These are phyloP conservation scores for Kandelia obovata DNA, from an alignment of 345 rosid species.

Conservation along the genomic window DNA sequence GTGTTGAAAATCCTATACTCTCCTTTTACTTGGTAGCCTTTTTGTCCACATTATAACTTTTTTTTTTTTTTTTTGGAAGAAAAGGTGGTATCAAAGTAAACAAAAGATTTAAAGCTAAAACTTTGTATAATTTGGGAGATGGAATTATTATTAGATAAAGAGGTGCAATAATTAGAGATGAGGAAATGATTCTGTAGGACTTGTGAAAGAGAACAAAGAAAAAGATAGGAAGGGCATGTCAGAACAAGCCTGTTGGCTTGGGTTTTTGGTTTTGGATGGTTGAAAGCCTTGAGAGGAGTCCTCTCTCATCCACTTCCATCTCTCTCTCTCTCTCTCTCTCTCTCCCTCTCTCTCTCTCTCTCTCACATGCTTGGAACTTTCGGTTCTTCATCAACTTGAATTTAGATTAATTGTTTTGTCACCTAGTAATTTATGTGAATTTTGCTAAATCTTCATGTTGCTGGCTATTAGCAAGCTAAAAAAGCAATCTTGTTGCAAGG, in stretches of 20 bases:
- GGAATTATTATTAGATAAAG: slow-evolving; percentile 5
- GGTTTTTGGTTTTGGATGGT: slow-evolving; percentile 34
- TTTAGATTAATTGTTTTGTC: neutral
- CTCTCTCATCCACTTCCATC: slow-evolving; percentile 31
- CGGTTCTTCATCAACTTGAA: neutral
- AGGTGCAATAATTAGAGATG: slow-evolving; percentile 7
- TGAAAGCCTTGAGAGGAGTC: slow-evolving; percentile 31
- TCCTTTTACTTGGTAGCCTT: slow-evolving; percentile 24
- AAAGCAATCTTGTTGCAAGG: slow-evolving; percentile 6
- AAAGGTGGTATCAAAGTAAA: slow-evolving; percentile 25
- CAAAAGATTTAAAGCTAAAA: slow-evolving; percentile 6
- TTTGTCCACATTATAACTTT: slow-evolving; percentile 14
- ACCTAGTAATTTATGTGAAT: neutral
- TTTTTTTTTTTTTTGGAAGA: slow-evolving; percentile 19
- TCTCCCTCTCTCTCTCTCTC: slow-evolving; percentile 17
- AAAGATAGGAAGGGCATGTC: slow-evolving; percentile 56
- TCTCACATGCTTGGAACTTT: neutral
- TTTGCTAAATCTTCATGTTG: slow-evolving; percentile 28
- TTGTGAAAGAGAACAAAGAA: slow-evolving; percentile 31
- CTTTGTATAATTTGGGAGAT: neutral
- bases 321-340: slow-evolving; percentile 31
- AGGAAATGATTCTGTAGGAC: slow-evolving; percentile 9
- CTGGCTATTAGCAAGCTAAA: slow-evolving; percentile 15
- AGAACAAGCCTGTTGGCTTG: slow-evolving; percentile 26
- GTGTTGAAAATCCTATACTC: neutral